Evolutionary conservation across 768 basidiomycete species (phyloP).

Genomic region (Tremella mesenterica): DNA sequence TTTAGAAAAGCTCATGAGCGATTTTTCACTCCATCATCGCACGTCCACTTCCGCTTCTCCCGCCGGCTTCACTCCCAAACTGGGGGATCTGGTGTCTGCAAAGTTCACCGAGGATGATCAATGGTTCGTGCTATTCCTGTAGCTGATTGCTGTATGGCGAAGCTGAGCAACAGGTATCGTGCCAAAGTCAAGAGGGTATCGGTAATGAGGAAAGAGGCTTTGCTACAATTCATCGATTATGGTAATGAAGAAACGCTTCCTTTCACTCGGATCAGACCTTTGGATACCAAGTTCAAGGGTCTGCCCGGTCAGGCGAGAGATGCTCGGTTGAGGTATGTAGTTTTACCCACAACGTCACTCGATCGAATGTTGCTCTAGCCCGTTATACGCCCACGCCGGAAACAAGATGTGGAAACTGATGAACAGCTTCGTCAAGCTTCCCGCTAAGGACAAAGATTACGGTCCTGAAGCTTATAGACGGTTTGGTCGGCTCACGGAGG

Average conservation of each 20-base stretch:
- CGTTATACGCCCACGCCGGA: too few species aligned
- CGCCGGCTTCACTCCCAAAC: slow-evolving; percentile 66
- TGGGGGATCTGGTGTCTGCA: slow-evolving; percentile 84
- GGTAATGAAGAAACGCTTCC: slow-evolving; percentile 85
- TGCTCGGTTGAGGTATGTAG: slow-evolving; percentile 54
- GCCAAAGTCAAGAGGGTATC: slow-evolving; percentile 82
- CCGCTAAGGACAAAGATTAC: slow-evolving; percentile 75
- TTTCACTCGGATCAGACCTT: slow-evolving; percentile 68
- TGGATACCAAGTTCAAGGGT: slow-evolving; percentile 80
- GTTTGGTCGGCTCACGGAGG: slow-evolving; percentile 73
- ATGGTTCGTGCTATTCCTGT: slow-evolving; percentile 51
- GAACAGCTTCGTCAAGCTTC: slow-evolving; percentile 73
- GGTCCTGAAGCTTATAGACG: slow-evolving; percentile 72
- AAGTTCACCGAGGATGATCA: slow-evolving; percentile 77
- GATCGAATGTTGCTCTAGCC: too few species aligned
- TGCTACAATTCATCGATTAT: slow-evolving; percentile 75
- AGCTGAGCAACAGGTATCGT: slow-evolving; percentile 54
- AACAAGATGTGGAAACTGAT: not conserved
- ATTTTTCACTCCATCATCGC: slow-evolving; percentile 80
- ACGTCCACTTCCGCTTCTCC: slow-evolving; percentile 53
- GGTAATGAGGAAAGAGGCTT: slow-evolving; percentile 81
- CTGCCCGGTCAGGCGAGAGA: slow-evolving; percentile 91
- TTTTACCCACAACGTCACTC: not conserved
- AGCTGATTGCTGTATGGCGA: not conserved
- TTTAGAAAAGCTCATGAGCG: slow-evolving; percentile 85